Base-by-base conservation (phyloP, 176 grass and related monocot species). In the Phoenix roebelenii region DNA sequence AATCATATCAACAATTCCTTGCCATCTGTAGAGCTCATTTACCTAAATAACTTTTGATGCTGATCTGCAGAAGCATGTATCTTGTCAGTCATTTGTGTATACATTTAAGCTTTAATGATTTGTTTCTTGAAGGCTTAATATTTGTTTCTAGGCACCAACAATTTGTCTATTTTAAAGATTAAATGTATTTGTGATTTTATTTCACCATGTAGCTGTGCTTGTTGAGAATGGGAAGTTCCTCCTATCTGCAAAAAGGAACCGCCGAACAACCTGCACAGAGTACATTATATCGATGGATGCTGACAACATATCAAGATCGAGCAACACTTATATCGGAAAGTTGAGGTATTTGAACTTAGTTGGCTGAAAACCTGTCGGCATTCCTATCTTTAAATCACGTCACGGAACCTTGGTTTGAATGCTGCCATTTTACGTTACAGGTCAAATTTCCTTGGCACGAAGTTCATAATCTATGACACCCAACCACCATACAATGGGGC, bases 391-490 rank as follows among this genome's bases (percentile, higher is more conserved):
- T 10, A 12, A 44, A 14, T 44, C 35, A 44, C 35, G 2, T 14
- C 10, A 44, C 10, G 3, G 0, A 44, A 44, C 10, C 35, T 44
- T 14, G 10, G 35, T 14, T 44, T 44, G 14, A 44, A 44, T 44
- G 9, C 16, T 65, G 25, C 23, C 15, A 19, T 56, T 22, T n/a
- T 67, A 53, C n/a, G 67, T 69, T 74, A 17, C 85, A 99, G 94
- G 60, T 99, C 94, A 57, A 99, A 99, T 52, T 99, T 99, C 78
- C 81, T 99, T 12, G 94, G 94, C 16, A 99, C 94, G 5, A 99
- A 93, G 44, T 99, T 99, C 74, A 52, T 88, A 81, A 76, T 99
- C 49, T 89, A 86, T 49, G 94, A 99, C 65, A 86, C 94, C 9
- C 94, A 89, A 52, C 76, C 85, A 15, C 79, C 88, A 0, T 86